Evolutionary conservation across 1,139 yeast genomes (phyloP).

Genomic region (Scheffersomyces insectosa): DNA sequence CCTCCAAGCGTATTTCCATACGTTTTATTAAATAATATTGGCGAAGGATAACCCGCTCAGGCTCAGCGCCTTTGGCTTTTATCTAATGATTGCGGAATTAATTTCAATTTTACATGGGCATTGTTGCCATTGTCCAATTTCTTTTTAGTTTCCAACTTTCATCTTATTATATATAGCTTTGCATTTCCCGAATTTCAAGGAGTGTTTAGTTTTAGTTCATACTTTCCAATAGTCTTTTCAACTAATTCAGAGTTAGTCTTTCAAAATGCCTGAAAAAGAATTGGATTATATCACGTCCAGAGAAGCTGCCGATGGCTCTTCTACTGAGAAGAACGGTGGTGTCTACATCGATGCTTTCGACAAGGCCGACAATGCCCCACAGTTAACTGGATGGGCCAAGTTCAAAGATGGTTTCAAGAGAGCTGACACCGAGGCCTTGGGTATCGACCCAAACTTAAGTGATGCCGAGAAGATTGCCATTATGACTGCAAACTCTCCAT

Average conservation of each 20-base stretch:
- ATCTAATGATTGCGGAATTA: no score
- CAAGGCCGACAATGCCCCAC: conserved; percentile 23
- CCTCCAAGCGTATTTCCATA: no score
- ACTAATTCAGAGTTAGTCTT: no score
- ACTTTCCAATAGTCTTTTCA: no score
- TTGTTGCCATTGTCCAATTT: no score
- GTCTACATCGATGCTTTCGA: conserved; percentile 45
- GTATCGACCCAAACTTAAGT: conserved; percentile 65
- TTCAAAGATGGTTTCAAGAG: conserved; percentile 59
- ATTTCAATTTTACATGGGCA: no score
- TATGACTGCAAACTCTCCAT: conserved; percentile 68
- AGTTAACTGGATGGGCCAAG: conserved; percentile 38
- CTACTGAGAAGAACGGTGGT: conserved; percentile 43
- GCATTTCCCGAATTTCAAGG: not conserved
- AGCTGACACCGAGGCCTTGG: conserved; percentile 48
- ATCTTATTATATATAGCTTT: not conserved
- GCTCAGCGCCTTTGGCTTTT: no score
- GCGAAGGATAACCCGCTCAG: no score
- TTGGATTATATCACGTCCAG: conserved; percentile 42
- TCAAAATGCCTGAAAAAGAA: conserved; percentile 43
- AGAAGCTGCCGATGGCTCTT: conserved; percentile 36
- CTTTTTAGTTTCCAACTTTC: no score
- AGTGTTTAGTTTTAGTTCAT: not conserved
- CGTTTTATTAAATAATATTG: no score
- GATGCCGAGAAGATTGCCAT: conserved; percentile 70